A percentile compares a stretch with the other conserved stretches of the same genome.
These are phyloP conservation scores for Xylaria acuta DNA, from an alignment of 495 filamentous ascomycete genomes.

Conservation along the genomic window DNA sequence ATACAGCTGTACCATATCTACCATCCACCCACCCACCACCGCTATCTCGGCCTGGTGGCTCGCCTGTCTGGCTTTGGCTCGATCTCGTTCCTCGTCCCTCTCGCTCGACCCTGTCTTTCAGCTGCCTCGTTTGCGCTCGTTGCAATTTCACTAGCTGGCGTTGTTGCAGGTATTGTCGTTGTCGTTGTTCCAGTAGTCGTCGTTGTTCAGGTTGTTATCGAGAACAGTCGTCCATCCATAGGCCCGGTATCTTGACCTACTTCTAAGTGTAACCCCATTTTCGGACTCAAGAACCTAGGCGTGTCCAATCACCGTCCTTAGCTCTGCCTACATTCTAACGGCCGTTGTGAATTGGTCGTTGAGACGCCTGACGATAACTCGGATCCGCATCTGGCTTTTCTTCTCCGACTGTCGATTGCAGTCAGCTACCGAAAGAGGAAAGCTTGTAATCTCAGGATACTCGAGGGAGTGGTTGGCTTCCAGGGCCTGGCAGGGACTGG, in stretches of 20 bases:
- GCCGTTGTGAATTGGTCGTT: conserved; percentile 39
- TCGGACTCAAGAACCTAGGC: conserved; percentile 8
- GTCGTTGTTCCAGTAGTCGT: conserved; percentile 33
- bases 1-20: conserved; percentile 19
- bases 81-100: conserved; percentile 26
- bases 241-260: conserved; percentile 25
- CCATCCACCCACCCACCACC: not conserved
- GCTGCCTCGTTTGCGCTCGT: conserved; percentile 39
- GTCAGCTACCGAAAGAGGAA: conserved; percentile 35
- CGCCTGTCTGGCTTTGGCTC: conserved; percentile 33
- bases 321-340: conserved; percentile 30
- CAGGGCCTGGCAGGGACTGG: conserved; percentile 31
- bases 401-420: conserved; percentile 35
- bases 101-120: conserved; percentile 31
- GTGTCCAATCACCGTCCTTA: conserved; percentile 36
- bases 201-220: conserved; percentile 25
- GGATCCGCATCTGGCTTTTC: conserved; percentile 39
- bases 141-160: conserved; percentile 34
- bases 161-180: conserved; percentile 29
- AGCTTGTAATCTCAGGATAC: conserved; percentile 25
- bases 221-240: conserved; percentile 27
- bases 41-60: conserved; percentile 4
- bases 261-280: conserved; percentile 27
- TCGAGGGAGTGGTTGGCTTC: conserved; percentile 32
- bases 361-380: conserved; percentile 36